These are phyloP conservation scores for Pseudogymnoascus sp. DNA, from an alignment of 2,329 filamentous ascomycete species.

Conservation along the genomic window DNA sequence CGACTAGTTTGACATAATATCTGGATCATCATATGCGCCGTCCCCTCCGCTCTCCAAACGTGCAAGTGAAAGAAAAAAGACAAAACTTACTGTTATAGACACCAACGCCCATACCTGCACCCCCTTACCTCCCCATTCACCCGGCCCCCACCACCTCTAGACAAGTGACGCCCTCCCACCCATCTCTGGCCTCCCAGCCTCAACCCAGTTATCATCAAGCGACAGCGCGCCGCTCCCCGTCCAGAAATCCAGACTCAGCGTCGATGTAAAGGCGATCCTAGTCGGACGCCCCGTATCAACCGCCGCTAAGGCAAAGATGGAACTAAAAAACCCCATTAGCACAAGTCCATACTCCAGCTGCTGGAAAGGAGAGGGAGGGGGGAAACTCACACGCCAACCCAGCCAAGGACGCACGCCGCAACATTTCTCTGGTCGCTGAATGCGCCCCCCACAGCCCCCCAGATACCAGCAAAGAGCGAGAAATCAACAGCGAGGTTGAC, in stretches of 20 bases:
- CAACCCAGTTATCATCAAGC: not conserved
- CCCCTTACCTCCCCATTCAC: no score
- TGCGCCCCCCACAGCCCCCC: not conserved
- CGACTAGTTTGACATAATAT: constrained; percentile 6
- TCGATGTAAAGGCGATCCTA: not conserved
- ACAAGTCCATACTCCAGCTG: not conserved
- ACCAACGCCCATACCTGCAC: not conserved
- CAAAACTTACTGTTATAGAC: not conserved
- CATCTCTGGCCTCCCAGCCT: not conserved
- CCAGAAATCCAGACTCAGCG: not conserved
- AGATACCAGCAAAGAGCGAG: not conserved
- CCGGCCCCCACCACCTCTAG: no score
- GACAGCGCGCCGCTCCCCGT: not conserved
- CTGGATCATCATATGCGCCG: constrained; percentile 3
- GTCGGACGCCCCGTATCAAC: not conserved
- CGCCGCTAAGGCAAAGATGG: not conserved
- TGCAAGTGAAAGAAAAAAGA: no score
- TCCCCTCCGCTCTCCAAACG: not conserved
- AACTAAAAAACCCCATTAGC: not conserved
- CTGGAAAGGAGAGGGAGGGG: not conserved
- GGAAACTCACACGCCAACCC: not conserved
- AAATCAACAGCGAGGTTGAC: not conserved
- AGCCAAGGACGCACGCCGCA: not conserved
- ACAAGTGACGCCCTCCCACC: not conserved
- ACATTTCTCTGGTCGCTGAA: not conserved